A percentile compares a stretch with the other conserved stretches of the same genome.
These are phyloP conservation scores for Globisporangium parvum DNA, from an alignment of 352 stramenopile genomes.

Conservation along the genomic window DNA sequence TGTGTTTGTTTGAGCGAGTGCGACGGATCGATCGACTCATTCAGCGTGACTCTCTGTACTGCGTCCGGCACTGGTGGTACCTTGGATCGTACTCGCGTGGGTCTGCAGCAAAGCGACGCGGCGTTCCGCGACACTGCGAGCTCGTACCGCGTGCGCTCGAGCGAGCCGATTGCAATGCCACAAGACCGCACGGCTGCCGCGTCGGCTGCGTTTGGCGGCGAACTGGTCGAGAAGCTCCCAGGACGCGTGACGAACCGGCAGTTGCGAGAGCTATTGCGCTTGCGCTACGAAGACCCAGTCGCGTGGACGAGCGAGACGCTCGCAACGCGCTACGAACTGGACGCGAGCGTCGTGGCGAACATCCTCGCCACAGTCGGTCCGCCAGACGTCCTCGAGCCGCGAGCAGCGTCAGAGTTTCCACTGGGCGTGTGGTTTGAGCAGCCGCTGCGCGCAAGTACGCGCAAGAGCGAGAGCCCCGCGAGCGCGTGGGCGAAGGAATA, in stretches of 20 bases:
- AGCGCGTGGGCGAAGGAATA: background rate
- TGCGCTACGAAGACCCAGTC: constrained; percentile 57
- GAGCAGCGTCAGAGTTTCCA: constrained; percentile 40
- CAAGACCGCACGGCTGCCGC: constrained; percentile 46
- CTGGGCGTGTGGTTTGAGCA: constrained; percentile 47
- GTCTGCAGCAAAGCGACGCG: constrained; percentile 30
- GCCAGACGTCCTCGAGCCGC: constrained; percentile 51
- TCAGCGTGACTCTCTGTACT: no score
- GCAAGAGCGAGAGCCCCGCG: constrained; percentile 2
- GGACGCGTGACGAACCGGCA: constrained; percentile 51
- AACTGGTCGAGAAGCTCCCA: constrained; percentile 27
- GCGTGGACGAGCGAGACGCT: constrained; percentile 43
- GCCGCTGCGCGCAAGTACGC: background rate
- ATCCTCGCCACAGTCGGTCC: constrained; percentile 38
- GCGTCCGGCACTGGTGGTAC: background rate
- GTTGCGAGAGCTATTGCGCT: constrained; percentile 45
- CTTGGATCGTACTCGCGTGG: background rate
- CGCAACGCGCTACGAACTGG: constrained; percentile 42
- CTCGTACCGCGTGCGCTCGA: constrained; percentile 45
- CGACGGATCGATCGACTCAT: no score
- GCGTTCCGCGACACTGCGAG: constrained; percentile 59
- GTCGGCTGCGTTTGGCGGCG: constrained; percentile 24
- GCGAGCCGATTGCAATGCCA: constrained; percentile 33
- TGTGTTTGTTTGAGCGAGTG: no score
- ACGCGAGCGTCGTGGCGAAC: constrained; percentile 22